Evolutionary conservation across 2,329 filamentous ascomycete genomes (phyloP).

Genomic region (Hortaea sp.): DNA sequence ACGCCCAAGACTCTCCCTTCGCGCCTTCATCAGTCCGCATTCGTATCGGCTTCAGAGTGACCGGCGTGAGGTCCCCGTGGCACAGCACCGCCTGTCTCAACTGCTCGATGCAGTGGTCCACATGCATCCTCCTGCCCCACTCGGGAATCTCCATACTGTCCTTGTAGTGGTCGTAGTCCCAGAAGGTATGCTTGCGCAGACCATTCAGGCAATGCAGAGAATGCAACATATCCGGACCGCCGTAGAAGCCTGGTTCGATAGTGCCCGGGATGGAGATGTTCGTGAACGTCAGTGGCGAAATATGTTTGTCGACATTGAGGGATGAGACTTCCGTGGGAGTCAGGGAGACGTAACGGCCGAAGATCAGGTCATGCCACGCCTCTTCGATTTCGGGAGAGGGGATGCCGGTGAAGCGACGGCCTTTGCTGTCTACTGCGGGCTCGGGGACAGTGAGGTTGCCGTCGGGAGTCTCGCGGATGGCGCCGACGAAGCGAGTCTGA

Average conservation of each 20-base stretch:
- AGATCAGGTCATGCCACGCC: neutral
- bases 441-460: neutral
- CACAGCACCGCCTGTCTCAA: constrained; percentile 7
- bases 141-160: neutral
- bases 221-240: neutral
- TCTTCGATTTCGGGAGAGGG: neutral
- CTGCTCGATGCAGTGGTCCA: constrained; percentile 9
- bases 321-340: neutral
- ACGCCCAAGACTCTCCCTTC: neutral
- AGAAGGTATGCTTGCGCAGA: constrained; percentile 1
- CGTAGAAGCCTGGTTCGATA: neutral
- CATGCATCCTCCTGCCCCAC: constrained; percentile 1
- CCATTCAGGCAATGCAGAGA: constrained; percentile 7
- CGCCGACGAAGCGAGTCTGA: neutral
- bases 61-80: constrained; percentile 7
- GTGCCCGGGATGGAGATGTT: neutral
- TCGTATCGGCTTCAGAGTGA: constrained; percentile 5
- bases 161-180: too few species aligned
- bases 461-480: neutral
- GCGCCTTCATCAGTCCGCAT: neutral
- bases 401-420: neutral
- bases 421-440: neutral
- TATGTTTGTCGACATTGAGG: neutral
- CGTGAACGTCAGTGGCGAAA: neutral
- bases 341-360: neutral